These are phyloP conservation scores for Wickerhamomyces pijperi DNA, from an alignment of 805 yeast genomes.

Conservation along the genomic window DNA sequence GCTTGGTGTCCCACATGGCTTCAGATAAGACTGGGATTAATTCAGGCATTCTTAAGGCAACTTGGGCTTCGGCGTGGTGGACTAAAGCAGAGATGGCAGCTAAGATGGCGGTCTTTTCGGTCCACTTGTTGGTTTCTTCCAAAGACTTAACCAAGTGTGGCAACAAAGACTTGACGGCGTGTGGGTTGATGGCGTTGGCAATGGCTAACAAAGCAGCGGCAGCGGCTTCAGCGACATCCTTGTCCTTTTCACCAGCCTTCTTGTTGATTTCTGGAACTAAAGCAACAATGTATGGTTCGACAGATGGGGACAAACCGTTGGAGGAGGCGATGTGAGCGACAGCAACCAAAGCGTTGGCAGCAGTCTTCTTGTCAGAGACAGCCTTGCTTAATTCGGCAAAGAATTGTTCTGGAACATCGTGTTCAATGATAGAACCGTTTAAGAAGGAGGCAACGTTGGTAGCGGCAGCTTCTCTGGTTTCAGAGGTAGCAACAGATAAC, in stretches of 20 bases:
- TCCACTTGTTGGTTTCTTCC: slow-evolving; percentile 82
- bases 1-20: slow-evolving; percentile 99
- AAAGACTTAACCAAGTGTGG: slow-evolving; percentile 69
- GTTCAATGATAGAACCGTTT: slow-evolving; percentile 96
- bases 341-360: slow-evolving; percentile 77
- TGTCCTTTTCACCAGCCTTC: slow-evolving; percentile 87
- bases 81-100: slow-evolving; percentile 80
- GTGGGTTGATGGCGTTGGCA: slow-evolving; percentile 79
- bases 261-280: slow-evolving; percentile 60
- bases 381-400: slow-evolving; percentile 67
- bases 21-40: slow-evolving; percentile 96
- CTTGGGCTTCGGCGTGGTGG: slow-evolving; percentile 88
- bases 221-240: slow-evolving; percentile 65
- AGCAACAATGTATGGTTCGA: slow-evolving; percentile 89
- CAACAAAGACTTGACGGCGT: slow-evolving; percentile 81
- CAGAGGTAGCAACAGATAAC: slow-evolving; percentile 80
- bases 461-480: slow-evolving; percentile 78
- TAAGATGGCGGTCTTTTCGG: slow-evolving; percentile 89
- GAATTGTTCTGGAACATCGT: slow-evolving; percentile 90
- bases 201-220: slow-evolving; percentile 66
- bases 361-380: slow-evolving; percentile 71
- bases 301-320: slow-evolving; percentile 75
- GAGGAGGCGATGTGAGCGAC: slow-evolving; percentile 75
- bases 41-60: slow-evolving; percentile 99
- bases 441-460: slow-evolving; percentile 84